Base-by-base conservation (phyloP, 768 basidiomycete species). In the Pholiota molesta region DNA sequence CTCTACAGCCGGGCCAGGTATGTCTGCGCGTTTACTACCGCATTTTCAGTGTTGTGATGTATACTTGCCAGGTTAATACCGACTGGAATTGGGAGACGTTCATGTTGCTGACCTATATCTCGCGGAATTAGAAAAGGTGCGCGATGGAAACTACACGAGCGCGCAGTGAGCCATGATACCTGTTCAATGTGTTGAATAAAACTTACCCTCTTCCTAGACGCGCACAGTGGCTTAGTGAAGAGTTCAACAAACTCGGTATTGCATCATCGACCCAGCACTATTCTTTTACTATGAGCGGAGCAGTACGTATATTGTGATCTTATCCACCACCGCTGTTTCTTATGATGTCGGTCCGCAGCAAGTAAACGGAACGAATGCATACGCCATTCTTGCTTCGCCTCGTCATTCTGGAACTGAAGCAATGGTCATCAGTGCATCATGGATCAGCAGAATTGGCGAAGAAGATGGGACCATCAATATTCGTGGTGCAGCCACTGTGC, bases 401-500 rank as follows among this genome's bases (percentile, higher is more conserved):
- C 87, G 97, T 26, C 84, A 92, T n/a, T 86, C 95, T n/a, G 96
- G 95, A 2, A 87, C 88, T 8, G 97, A 99, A 75, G 91, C 94
- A 5, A 91, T 98, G 70, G 85, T 99, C 17, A 83, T 99, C 42
- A 89, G 91, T 63, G 96, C 97, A 1, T 92, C 95, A 6, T 97
- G 95, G 95, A 66, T 88, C 5, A 95, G 93, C 66, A 79, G 83
- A 56, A 79, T 77, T 11, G 86, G 82, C 7, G 86, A 86, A 69
- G 84, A 81, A 14, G 74, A 82, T 51, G 83, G 82, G 6, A 77
- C 82, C 3, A 77, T 88, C 55, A 99, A 99, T 71, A 75, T 96
- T 45, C 83, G 97, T 29, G 97, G 97, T 2, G 81, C 97, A 42
- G 84, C 97, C 3, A 90, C 84, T n/a, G 82, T 98, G 1, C 79